Evolutionary conservation across 2,329 filamentous ascomycete species (phyloP).

Genomic region (Penicillium sp.): DNA sequence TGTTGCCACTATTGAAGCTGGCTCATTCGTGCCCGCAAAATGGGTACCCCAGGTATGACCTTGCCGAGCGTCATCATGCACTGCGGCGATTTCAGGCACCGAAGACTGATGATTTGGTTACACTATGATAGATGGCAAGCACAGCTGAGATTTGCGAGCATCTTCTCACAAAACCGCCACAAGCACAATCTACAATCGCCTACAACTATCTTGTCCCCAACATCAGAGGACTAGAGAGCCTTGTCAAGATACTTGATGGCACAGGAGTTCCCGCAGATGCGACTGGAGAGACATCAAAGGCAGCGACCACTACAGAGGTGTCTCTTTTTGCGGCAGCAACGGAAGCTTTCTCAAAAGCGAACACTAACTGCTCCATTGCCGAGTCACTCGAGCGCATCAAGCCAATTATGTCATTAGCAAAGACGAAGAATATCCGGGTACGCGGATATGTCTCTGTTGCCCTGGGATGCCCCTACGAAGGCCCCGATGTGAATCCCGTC

Average conservation of each 20-base stretch:
- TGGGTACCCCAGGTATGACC: slow-evolving; percentile 52
- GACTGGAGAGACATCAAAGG: slow-evolving; percentile 27
- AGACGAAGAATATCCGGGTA: slow-evolving; percentile 55
- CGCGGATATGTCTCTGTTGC: slow-evolving; percentile 65
- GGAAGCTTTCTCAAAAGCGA: slow-evolving; percentile 62
- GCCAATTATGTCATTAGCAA: slow-evolving; percentile 57
- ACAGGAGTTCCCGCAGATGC: slow-evolving; percentile 35
- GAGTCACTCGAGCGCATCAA: slow-evolving; percentile 60
- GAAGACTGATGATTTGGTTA: background rate
- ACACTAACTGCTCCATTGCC: slow-evolving; percentile 64
- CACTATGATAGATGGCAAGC: slow-evolving; percentile 57
- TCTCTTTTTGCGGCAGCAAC: slow-evolving; percentile 66
- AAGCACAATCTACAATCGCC: slow-evolving; percentile 52
- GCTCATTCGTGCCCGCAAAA: slow-evolving; percentile 54
- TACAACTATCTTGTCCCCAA: slow-evolving; percentile 68
- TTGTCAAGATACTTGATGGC: slow-evolving; percentile 53
- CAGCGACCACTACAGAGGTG: slow-evolving; percentile 50
- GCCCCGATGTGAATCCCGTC: slow-evolving; percentile 58
- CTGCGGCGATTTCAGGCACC: background rate
- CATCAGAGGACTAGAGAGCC: slow-evolving; percentile 59
- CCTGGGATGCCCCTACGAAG: slow-evolving; percentile 65
- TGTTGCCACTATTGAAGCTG: slow-evolving; percentile 51
- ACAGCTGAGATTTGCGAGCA: slow-evolving; percentile 60
- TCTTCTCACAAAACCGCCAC: slow-evolving; percentile 51
- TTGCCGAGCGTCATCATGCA: slow-evolving; percentile 3